phyloP scores from a whole-genome alignment of 768 basidiomycete species.

The Mrakia frigida region DNA sequence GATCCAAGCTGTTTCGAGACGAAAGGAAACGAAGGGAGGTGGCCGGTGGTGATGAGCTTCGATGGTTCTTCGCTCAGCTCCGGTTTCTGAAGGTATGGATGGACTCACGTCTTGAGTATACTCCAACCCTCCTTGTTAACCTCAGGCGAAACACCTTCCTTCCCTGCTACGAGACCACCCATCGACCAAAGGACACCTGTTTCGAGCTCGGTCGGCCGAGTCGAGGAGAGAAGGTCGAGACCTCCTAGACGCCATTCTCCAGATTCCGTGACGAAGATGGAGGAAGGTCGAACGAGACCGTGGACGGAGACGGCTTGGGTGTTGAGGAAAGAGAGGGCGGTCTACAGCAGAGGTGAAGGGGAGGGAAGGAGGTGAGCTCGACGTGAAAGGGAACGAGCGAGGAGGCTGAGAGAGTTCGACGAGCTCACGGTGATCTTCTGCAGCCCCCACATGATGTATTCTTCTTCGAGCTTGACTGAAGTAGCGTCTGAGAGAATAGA shows the following conservation, averaged over 20 bases:
- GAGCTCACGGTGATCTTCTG: slow-evolving; percentile 75
- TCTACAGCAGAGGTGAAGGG: slow-evolving; percentile 48
- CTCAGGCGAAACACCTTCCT: slow-evolving; percentile 69
- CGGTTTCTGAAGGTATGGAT: not conserved
- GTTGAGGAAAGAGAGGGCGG: slow-evolving; percentile 85
- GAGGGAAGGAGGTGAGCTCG: not conserved
- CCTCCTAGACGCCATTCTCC: slow-evolving; percentile 97
- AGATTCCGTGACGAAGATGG: slow-evolving; percentile 83
- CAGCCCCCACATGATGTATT: slow-evolving; percentile 90
- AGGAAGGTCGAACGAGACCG: slow-evolving; percentile 65
- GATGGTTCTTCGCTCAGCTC: not conserved
- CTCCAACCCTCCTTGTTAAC: slow-evolving; percentile 84
- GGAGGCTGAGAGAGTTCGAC: not conserved
- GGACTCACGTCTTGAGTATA: slow-evolving; percentile 68
- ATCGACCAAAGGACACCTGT: slow-evolving; percentile 57
- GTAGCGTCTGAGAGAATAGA: slow-evolving; percentile 54
- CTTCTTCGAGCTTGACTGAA: slow-evolving; percentile 56
- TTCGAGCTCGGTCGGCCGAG: slow-evolving; percentile 58
- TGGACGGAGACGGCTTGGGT: slow-evolving; percentile 75
- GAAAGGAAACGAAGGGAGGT: not conserved
- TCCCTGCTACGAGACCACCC: slow-evolving; percentile 61
- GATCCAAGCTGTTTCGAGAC: slow-evolving; percentile 46
- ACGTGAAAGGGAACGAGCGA: not conserved
- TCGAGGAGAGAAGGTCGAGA: slow-evolving; percentile 80
- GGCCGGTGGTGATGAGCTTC: not conserved